A percentile compares a stretch with the other conserved stretches of the same genome.
Evolutionary conservation across 257 asterid genomes (phyloP).

Genomic region (Nicotiana benthamiana): DNA sequence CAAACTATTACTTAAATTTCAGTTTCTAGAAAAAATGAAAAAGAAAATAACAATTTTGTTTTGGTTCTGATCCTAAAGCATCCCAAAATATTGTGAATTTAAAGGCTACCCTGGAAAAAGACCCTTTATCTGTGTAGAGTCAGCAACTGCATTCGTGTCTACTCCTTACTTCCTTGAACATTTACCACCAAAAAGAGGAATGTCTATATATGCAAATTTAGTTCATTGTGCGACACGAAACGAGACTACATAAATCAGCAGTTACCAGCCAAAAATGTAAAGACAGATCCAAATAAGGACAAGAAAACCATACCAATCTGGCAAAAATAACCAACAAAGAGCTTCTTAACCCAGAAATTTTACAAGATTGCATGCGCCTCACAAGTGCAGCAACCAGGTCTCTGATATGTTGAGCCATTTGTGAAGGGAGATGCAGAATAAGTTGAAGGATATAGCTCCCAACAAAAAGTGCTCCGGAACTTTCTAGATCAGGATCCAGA

Average conservation of each 20-base stretch:
- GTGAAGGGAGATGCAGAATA: constrained; percentile 81
- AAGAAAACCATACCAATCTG: constrained; percentile 51
- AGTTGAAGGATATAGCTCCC: constrained; percentile 90
- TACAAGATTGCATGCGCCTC: constrained; percentile 80
- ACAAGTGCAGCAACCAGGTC: constrained; percentile 80
- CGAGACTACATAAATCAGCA: neutral
- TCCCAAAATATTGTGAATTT: neutral
- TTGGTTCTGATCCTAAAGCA: constrained; percentile 2
- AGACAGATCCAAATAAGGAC: neutral
- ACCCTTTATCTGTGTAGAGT: neutral
- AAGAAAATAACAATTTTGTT: neutral
- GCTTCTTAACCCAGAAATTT: constrained; percentile 63
- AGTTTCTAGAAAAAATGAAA: neutral
- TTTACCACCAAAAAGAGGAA: neutral
- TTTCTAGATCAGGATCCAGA: constrained; percentile 78
- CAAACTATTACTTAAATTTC: neutral
- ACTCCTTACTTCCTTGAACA: neutral
- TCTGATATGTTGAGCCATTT: constrained; percentile 78
- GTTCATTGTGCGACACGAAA: neutral
- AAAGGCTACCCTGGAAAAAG: neutral
- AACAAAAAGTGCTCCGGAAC: constrained; percentile 92
- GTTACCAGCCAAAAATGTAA: neutral
- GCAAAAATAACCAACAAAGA: constrained; percentile 78
- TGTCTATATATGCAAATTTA: neutral
- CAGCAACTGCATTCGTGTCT: neutral